phyloP scores from a whole-genome alignment of 2,329 filamentous ascomycete species.

The Neofusicoccum ribis region DNA sequence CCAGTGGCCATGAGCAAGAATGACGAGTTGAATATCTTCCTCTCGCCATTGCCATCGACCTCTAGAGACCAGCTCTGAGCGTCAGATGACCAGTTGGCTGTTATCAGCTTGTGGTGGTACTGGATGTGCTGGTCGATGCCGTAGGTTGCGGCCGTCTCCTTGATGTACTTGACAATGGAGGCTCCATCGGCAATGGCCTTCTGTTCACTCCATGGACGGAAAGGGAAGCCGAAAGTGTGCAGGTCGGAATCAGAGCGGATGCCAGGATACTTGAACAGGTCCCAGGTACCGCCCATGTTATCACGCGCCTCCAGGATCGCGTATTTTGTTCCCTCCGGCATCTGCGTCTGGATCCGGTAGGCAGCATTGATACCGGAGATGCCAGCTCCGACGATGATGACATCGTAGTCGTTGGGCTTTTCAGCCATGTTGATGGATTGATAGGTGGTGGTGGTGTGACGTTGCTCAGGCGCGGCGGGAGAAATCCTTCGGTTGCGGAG shows the following conservation, averaged over 20 bases:
- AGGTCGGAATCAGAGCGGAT: constrained; percentile 57
- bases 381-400: constrained; percentile 69
- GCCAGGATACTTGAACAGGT: constrained; percentile 74
- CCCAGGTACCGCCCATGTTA: constrained; percentile 74
- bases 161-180: constrained; percentile 46
- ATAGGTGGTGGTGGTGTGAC: background rate
- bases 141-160: constrained; percentile 43
- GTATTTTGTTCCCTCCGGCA: constrained; percentile 57
- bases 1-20: constrained; percentile 64
- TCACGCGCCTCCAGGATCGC: constrained; percentile 68
- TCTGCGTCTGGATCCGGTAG: constrained; percentile 64
- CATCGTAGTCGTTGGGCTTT: constrained; percentile 35
- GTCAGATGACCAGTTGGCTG: constrained; percentile 47
- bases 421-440: background rate
- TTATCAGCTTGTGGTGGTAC: constrained; percentile 44
- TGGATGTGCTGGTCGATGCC: constrained; percentile 50
- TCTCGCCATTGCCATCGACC: constrained; percentile 38
- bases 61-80: constrained; percentile 50
- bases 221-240: constrained; percentile 61
- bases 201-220: constrained; percentile 64
- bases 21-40: constrained; percentile 40
- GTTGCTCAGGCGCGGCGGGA: background rate
- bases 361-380: constrained; percentile 74
- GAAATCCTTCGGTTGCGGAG: background rate
- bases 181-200: constrained; percentile 48